phyloP scores from a whole-genome alignment of 2,329 filamentous ascomycete genomes.

The Ceratocystiopsis sp. region DNA sequence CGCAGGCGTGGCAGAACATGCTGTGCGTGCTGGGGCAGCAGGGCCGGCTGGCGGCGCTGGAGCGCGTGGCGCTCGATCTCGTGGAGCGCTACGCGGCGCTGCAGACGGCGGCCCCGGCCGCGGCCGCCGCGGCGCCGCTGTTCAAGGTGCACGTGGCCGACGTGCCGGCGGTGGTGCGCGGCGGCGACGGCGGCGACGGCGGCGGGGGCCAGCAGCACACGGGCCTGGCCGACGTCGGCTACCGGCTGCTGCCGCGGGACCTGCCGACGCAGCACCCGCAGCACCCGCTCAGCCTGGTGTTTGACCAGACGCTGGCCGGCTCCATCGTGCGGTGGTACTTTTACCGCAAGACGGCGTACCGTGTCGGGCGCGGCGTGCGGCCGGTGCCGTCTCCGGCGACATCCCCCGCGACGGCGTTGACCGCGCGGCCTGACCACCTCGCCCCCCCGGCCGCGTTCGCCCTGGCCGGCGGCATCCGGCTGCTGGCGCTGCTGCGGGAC shows the following conservation, averaged over 20 bases:
- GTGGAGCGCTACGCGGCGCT: slow-evolving; percentile 20
- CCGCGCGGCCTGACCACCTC: not conserved
- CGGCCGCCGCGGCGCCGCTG: slow-evolving; percentile 18
- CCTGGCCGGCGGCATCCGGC: slow-evolving; percentile 16
- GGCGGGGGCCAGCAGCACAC: too few relatives aligned
- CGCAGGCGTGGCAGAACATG: slow-evolving; percentile 25
- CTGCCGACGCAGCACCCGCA: slow-evolving; percentile 22
- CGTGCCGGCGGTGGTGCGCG: slow-evolving; percentile 18
- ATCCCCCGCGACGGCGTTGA: not conserved
- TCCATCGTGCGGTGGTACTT: slow-evolving; percentile 23
- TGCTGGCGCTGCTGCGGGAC: slow-evolving; percentile 18
- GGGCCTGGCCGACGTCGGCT: slow-evolving; percentile 14
- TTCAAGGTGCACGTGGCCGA: slow-evolving; percentile 28
- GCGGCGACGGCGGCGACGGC: slow-evolving; percentile 6
- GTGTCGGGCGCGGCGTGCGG: not conserved
- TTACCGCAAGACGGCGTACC: slow-evolving; percentile 16
- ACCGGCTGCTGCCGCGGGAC: slow-evolving; percentile 23
- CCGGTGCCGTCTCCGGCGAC: too few relatives aligned
- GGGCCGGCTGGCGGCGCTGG: slow-evolving; percentile 27
- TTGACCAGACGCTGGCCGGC: slow-evolving; percentile 14
- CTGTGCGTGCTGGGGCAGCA: slow-evolving; percentile 26
- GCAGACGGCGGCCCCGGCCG: slow-evolving; percentile 1
- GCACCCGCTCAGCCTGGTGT: slow-evolving; percentile 31
- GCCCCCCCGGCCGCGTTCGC: slow-evolving; percentile 10
- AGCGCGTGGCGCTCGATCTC: slow-evolving; percentile 25